A percentile compares a stretch with the other conserved stretches of the same genome.
phyloP scores from a whole-genome alignment of 352 stramenopile species.

The Phytopythium vexans region DNA sequence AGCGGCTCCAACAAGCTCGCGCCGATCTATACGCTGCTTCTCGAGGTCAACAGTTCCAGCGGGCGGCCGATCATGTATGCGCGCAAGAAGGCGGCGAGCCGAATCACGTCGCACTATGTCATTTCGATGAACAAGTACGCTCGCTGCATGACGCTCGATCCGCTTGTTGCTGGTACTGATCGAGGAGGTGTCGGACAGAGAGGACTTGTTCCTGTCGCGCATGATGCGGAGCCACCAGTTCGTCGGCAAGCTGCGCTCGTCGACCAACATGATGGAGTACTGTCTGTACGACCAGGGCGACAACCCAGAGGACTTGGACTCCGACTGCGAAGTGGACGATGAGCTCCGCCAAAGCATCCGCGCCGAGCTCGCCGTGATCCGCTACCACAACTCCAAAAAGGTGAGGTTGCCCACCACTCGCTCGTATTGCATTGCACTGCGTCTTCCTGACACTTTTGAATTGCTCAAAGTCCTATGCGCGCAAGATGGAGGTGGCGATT shows the following conservation, averaged over 20 bases:
- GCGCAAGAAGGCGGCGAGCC: constrained; percentile 67
- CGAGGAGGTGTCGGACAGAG: constrained; percentile 18
- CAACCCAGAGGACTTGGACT: constrained; percentile 84
- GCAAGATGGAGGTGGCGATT: constrained; percentile 86
- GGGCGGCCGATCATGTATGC: constrained; percentile 82
- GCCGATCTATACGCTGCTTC: constrained; percentile 77
- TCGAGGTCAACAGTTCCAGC: constrained; percentile 85
- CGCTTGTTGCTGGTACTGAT: constrained; percentile 1
- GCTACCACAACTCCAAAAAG: constrained; percentile 75
- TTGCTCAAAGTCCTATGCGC: constrained; percentile 40
- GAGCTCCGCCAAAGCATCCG: constrained; percentile 73
- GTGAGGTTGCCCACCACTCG: constrained; percentile 11
- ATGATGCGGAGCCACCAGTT: constrained; percentile 84
- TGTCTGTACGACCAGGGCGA: constrained; percentile 81
- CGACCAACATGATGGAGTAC: constrained; percentile 82
- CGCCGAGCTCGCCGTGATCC: constrained; percentile 67
- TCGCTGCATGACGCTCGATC: neutral
- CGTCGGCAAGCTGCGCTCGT: constrained; percentile 83
- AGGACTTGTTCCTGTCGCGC: constrained; percentile 77
- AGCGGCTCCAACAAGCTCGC: constrained; percentile 73
- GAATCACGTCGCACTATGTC: constrained; percentile 84
- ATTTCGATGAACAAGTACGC: constrained; percentile 79
- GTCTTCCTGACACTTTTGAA: neutral
- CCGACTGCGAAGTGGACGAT: constrained; percentile 76
- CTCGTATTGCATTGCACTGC: neutral